Base-by-base conservation (phyloP, 129 eudicot species). In the Lonicera japonica region DNA sequence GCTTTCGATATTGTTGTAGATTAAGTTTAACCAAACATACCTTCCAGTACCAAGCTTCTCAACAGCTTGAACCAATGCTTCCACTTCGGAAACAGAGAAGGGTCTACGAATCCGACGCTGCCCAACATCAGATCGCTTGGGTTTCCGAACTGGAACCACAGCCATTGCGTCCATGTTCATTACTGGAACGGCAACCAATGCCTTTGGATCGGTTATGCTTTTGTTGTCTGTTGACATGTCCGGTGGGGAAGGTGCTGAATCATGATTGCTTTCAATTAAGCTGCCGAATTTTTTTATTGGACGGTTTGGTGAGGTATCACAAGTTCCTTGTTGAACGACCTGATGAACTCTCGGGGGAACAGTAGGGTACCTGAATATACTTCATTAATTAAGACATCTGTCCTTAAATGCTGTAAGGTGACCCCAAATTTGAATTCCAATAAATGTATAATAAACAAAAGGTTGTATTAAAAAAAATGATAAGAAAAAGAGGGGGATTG, bases 51-150 rank as follows among this genome's bases (percentile, higher is more conserved):
- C 87, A 21, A 81, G 80, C 73, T 81, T 70, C 75, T 77, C 87
- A 56, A 81, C 87, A 40, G 83, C 87, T 62, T 77, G 83, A 25
- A 81, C 87, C 0, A 81, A 69, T 54, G 87, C 74, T 73, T 81
- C 87, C 53, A 81, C 87, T 65, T 81, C 97, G 50, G 87, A 77
- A 39, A 92, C 96, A 61, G 99, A 80, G 64, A 92, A 92, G 1
- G 99, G 99, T 48, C 98, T 64, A 67, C 98, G 98, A 56, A 87
- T 92, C 50, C 98, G 75, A 56, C 96, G 98, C 41, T 87, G 98
- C 2, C 67, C 90, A 70, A 75, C 77, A 70, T 82, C 96, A 17
- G 79, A 70, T 64, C 80, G 73, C 70, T 85, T 92, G 8, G 83
- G 77, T 58, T 88, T 92, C 72, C 86, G 70, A 71, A 81, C 23